Conservation (phyloP, 176 grass and related monocot genomes). For the Ampelocalamus luodianensis region DNA sequence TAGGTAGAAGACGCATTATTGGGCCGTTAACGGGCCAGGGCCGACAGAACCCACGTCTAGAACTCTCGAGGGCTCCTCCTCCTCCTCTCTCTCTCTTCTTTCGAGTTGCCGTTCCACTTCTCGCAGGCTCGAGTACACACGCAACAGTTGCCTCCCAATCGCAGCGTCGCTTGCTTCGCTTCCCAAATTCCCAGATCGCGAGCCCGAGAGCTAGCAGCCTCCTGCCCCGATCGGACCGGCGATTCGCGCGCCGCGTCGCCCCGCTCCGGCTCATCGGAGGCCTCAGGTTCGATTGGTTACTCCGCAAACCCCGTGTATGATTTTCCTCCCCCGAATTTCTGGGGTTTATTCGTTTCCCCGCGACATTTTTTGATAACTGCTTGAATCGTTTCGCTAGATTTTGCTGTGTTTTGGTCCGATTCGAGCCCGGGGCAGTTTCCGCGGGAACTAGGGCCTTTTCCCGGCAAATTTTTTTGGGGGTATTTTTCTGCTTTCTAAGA, state of each 20-base stretch:
- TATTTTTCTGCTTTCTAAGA: neutral
- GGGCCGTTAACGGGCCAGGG: neutral
- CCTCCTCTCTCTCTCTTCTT: too few species aligned
- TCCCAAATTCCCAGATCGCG: neutral
- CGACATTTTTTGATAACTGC: neutral
- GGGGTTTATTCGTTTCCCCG: neutral
- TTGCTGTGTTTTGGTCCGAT: neutral
- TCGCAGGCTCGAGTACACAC: neutral
- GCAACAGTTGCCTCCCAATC: neutral
- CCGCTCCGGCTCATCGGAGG: neutral
- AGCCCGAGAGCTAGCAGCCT: neutral
- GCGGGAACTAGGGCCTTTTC: neutral
- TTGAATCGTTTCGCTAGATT: neutral
- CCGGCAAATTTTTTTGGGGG: neutral
- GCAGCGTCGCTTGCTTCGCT: neutral
- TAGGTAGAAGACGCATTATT: too few species aligned
- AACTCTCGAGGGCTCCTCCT: neutral
- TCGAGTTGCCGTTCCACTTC: neutral
- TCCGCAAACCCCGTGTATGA: neutral
- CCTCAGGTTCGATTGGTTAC: constrained; percentile 1
- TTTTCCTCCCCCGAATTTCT: neutral
- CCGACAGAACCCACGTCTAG: neutral
- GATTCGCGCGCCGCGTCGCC: neutral
- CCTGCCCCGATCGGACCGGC: constrained; percentile 11
- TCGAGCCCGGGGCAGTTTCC: neutral